These are phyloP conservation scores for Aureobasidium uvarum DNA, from an alignment of 2,329 filamentous ascomycete genomes.

Conservation along the genomic window DNA sequence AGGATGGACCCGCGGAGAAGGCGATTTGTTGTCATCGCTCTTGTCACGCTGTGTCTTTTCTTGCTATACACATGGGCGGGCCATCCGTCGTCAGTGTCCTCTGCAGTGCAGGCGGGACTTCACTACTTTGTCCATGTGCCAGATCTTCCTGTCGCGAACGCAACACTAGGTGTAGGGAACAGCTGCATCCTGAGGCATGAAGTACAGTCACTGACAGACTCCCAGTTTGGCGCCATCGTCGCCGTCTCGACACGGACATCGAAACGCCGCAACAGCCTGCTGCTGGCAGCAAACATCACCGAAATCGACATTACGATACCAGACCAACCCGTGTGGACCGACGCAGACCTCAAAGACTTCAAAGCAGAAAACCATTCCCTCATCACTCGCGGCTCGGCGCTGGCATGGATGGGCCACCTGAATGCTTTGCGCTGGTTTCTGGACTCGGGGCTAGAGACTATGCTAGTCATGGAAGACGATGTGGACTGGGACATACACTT, in stretches of 20 bases:
- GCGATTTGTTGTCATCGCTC: constrained; percentile 4
- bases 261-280: constrained; percentile 38
- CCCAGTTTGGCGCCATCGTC: constrained; percentile 41
- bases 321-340: constrained; percentile 41
- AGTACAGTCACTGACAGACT: background rate
- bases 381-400: constrained; percentile 40
- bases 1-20: constrained; percentile 12
- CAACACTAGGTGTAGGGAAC: constrained; percentile 28
- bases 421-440: constrained; percentile 44
- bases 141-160: constrained; percentile 27
- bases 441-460: constrained; percentile 44
- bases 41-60: background rate
- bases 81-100: constrained; percentile 6
- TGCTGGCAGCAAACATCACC: constrained; percentile 43
- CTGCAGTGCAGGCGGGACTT: constrained; percentile 13
- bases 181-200: too few relatives aligned
- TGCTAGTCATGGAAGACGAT: constrained; percentile 48
- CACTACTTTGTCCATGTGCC: constrained; percentile 21
- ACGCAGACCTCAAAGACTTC: constrained; percentile 37
- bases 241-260: constrained; percentile 42
- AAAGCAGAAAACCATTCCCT: constrained; percentile 34
- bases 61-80: constrained; percentile 14
- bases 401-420: constrained; percentile 46
- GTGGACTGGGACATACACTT: constrained; percentile 49
- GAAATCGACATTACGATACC: constrained; percentile 42